A percentile compares a stretch with the other conserved stretches of the same genome.
Conservation (phyloP, 495 filamentous ascomycete genomes). For the Penicillium macrosclerotiorum region DNA sequence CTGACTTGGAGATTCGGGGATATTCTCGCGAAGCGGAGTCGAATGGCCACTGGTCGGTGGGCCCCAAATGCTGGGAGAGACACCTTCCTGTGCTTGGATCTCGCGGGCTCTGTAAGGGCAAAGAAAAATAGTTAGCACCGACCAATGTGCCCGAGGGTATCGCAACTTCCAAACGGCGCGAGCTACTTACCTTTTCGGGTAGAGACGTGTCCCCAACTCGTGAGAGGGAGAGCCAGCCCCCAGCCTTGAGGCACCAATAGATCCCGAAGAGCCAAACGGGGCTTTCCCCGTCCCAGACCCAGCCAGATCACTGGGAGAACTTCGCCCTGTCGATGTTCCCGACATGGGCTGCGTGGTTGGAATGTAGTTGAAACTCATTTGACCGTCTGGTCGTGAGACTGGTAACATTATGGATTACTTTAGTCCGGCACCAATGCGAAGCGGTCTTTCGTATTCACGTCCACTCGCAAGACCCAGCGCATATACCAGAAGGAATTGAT, state of each 20-base stretch:
- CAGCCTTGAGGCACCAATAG: slow-evolving; percentile 72
- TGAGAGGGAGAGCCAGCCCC: slow-evolving; percentile 97
- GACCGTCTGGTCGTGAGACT: slow-evolving; percentile 61
- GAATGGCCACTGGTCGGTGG: slow-evolving; percentile 94
- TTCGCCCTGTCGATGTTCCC: slow-evolving; percentile 80
- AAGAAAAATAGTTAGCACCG: neutral
- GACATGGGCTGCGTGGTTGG: slow-evolving; percentile 75
- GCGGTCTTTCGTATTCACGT: slow-evolving; percentile 23
- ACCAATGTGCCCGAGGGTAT: too few species aligned
- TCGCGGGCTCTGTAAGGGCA: slow-evolving; percentile 70
- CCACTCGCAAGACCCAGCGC: slow-evolving; percentile 12
- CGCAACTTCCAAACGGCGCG: neutral
- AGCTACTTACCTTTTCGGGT: slow-evolving; percentile 80
- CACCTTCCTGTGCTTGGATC: slow-evolving; percentile 94
- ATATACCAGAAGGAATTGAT: slow-evolving; percentile 11
- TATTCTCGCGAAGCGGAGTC: slow-evolving; percentile 93
- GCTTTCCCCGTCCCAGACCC: slow-evolving; percentile 66
- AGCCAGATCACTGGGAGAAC: slow-evolving; percentile 80
- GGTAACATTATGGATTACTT: slow-evolving; percentile 81
- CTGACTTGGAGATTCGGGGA: slow-evolving; percentile 91
- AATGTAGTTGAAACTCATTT: slow-evolving; percentile 76
- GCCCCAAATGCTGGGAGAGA: slow-evolving; percentile 86
- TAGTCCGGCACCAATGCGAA: slow-evolving; percentile 22
- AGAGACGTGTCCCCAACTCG: slow-evolving; percentile 76
- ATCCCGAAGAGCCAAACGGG: slow-evolving; percentile 70